phyloP scores from a whole-genome alignment of 176 grass and related monocot genomes.

The Typha latifolia region DNA sequence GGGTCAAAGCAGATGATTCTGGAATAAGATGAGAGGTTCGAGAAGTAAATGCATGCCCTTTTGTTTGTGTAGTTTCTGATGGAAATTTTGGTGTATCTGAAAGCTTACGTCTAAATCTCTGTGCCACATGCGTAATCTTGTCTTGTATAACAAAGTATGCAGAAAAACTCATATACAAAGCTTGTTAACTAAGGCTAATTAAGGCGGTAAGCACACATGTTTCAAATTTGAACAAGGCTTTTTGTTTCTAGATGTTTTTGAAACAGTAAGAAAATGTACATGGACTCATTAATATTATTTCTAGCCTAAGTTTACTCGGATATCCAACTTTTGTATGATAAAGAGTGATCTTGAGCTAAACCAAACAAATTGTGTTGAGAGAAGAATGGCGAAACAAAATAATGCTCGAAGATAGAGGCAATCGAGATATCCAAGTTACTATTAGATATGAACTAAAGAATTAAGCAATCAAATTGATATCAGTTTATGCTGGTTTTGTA shows the following conservation, averaged over 20 bases:
- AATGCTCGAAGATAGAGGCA: constrained; percentile 20
- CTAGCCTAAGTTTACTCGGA: constrained; percentile 19
- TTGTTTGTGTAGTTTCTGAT: not conserved
- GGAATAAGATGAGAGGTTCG: not conserved
- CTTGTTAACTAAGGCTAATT: not conserved
- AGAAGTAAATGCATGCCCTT: too few species aligned
- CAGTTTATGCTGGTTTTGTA: not conserved
- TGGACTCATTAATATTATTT: constrained; percentile 18
- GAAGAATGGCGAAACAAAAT: constrained; percentile 24
- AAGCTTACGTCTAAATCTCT: not conserved
- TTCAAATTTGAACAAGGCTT: not conserved
- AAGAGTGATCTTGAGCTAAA: not conserved
- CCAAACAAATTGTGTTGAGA: not conserved
- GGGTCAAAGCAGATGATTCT: not conserved
- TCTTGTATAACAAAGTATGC: not conserved
- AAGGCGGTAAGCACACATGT: not conserved
- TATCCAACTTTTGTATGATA: constrained; percentile 36
- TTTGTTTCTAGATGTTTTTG: constrained; percentile 25
- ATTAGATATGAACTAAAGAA: constrained; percentile 27
- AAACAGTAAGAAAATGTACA: constrained; percentile 18
- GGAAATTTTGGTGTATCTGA: not conserved
- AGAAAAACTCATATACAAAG: not conserved
- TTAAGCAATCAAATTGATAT: constrained; percentile 19
- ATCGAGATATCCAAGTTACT: constrained; percentile 34
- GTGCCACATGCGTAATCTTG: not conserved